Evolutionary conservation across 306 rosid species (phyloP), one percentile per base, ranked within the genome.

Genomic region (Fragaria ananassa): DNA sequence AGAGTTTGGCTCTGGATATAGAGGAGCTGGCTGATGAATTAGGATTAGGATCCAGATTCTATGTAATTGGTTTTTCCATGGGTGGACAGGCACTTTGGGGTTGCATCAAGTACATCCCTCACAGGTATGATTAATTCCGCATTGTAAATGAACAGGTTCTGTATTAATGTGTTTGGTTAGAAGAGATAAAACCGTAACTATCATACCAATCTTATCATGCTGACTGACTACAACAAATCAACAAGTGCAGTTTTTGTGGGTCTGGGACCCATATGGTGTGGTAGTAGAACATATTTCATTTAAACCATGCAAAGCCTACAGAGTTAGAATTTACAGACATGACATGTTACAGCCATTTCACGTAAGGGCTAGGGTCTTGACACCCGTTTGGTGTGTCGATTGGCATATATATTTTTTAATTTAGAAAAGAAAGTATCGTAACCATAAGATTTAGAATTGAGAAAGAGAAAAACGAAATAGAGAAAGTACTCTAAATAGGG

Each of bases 1-100:
- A 95, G 84, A 87, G 92, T 85, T 70, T 86, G 60, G 97, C 97
- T 69, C 57, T 79, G 62, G 97, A 95, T 87, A 76, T 92, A 66
- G 99, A 92, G 80, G 97, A 90, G 77, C 92, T 95, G 83, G 97
- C 97, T 70, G 99, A 92, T 86, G 79, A 88, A 61, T 85, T 92
- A 71, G 86, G 78, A 49, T 74, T 95, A 37, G 99, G 97, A 5
- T 71, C 94, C 75, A 89, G 88, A 83, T 95, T 95, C 83, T 89
- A 90, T 47, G 83, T 92, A 8, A 27, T 86, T 45, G 97, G 98
- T 66, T 14, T 70, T 51, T 92, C 98, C 80, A 74, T 92, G 93
- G 98, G 98, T 44, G 97, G 98, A 66, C 92, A 95, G 82, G 71
- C 75, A 61, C 62, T 80, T 75, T 95, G 99, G 99, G 82, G 92